phyloP scores from a whole-genome alignment of 2,329 filamentous ascomycete species.

The Hysterium pulicare region DNA sequence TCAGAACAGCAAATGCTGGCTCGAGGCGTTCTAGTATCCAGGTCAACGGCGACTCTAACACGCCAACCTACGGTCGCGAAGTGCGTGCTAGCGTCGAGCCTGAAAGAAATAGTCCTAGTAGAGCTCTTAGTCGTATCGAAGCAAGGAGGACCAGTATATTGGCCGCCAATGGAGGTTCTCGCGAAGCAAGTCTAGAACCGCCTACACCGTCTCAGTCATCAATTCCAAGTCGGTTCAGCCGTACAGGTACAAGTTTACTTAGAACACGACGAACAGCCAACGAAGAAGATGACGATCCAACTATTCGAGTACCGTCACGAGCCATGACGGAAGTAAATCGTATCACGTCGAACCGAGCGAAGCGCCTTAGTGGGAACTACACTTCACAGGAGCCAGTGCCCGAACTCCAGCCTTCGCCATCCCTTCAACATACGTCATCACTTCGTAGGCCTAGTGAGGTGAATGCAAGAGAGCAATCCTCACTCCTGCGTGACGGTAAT shows the following conservation, averaged over 20 bases:
- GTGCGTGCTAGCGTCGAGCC: constrained; percentile 34
- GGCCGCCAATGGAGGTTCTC: constrained; percentile 19
- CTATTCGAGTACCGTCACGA: constrained; percentile 45
- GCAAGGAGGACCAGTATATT: constrained; percentile 40
- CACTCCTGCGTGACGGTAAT: constrained; percentile 22
- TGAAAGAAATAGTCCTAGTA: constrained; percentile 33
- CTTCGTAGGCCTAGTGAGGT: constrained; percentile 30
- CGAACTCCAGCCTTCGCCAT: constrained; percentile 29
- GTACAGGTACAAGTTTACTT: constrained; percentile 38
- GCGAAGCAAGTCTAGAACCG: constrained; percentile 27
- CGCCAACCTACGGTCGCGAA: constrained; percentile 5
- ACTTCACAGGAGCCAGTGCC: constrained; percentile 37
- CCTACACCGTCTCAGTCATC: constrained; percentile 17
- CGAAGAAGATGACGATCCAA: constrained; percentile 38
- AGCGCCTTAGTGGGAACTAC: constrained; percentile 31
- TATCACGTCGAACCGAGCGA: constrained; percentile 20
- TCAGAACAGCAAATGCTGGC: constrained; percentile 19
- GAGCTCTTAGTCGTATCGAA: constrained; percentile 43
- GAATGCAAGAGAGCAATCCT: constrained; percentile 23
- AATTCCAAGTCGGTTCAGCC: constrained; percentile 27
- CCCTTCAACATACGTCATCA: constrained; percentile 23
- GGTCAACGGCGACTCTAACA: constrained; percentile 34
- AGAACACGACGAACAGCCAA: constrained; percentile 31
- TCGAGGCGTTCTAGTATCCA: constrained; percentile 35
- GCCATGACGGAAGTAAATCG: constrained; percentile 46